Evolutionary conservation across 2,329 filamentous ascomycete species (phyloP), one percentile per base, ranked within the genome.

Genomic region (Penicillium sp.): DNA sequence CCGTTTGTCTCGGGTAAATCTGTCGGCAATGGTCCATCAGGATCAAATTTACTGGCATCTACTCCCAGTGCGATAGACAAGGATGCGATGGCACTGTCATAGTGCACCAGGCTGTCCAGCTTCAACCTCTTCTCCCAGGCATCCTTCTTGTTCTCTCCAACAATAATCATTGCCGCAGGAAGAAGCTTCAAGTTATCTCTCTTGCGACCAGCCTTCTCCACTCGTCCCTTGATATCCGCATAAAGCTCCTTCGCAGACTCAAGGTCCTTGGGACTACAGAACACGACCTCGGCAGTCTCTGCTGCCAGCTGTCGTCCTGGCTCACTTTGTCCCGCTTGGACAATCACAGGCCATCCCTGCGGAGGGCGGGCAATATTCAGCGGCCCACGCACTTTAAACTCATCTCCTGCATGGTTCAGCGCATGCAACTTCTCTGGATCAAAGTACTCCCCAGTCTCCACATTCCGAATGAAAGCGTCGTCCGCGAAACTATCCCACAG

Each of bases 401-500:
- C 72, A 3, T 79, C 75, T 0, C 81, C 81, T 28, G 72, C 70
- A 64, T 84, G 81, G 58, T 83, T 73, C 16, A 84, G 66, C 0
- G 78, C 74, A 58, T 84, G 82, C 55, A 84, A 70, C 59, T 78
- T 82, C 3, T 76, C 76, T 0, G 81, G 81, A 46, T 84, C 76
- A 31, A 83, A 74, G 59, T 69, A 84, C 11, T 78, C 67, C 0
- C 81, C 81, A 4, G 66, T 77, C 56, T 79, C 75, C 3, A 68
- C 67, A 58, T 83, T 75, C 2, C 80, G 75, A 3, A 79, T 61
- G 49, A 84, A 82, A 0, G 82, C 81, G 60, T 83, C 81, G 44
- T 84, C 81, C 0, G 80, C 81, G 58, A 83, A 82, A 58, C 76
- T 79, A 53, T 83, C 80, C 80, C 80, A 83, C 1, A 83, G 60